Base-by-base conservation (phyloP, 1,284 basidiomycete species). In the Ustilago bromivora region DNA sequence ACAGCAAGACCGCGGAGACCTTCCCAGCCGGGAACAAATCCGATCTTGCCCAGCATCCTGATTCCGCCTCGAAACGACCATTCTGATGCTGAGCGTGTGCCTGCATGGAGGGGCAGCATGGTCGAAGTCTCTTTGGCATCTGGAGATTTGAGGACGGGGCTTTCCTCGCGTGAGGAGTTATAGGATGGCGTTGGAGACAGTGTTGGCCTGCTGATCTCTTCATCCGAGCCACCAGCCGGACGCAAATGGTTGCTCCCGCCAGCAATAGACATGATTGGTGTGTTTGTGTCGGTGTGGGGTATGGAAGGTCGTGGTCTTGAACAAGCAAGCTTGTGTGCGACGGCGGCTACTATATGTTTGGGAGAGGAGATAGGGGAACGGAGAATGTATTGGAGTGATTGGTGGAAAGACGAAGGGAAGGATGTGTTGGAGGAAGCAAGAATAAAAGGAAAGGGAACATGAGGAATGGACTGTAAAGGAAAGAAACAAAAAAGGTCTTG, bases 11-110 rank as follows among this genome's bases (percentile, higher is more conserved):
- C 71, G 23, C 71, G 31, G 4, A 74, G 55, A 11, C 71, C 71
- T 58, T 74, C 71, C 71, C 71, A 72, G 57, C 65, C 71, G 3
- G 71, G 65, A n/a, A 72, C 65, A 32, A 67, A 67, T 4, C 71
- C 65, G 32, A 64, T 56, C 47, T 64, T 72, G 41, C 64, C 60
- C 3, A 72, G 46, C 61, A 60, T 28, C 57, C 53, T 67, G 53
- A 62, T 40, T 0, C 19, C 23, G 31, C 17, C 19, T 46, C 28
- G 54, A 10, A 53, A 31, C 1, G 53, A 12, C 17, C 38, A 12
- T 0, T 53, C 57, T 4, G 58, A 35, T 17, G 54, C 12, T 1
- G 17, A 11, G 15, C n/a, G 9, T 8, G 36, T 35, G 34, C 54
- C 61, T 28, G 58, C 40, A 7, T 58, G 58, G 13, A 61, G 68